Evolutionary conservation across 2,329 filamentous ascomycete genomes (phyloP).

Genomic region (Beauveria sp.): DNA sequence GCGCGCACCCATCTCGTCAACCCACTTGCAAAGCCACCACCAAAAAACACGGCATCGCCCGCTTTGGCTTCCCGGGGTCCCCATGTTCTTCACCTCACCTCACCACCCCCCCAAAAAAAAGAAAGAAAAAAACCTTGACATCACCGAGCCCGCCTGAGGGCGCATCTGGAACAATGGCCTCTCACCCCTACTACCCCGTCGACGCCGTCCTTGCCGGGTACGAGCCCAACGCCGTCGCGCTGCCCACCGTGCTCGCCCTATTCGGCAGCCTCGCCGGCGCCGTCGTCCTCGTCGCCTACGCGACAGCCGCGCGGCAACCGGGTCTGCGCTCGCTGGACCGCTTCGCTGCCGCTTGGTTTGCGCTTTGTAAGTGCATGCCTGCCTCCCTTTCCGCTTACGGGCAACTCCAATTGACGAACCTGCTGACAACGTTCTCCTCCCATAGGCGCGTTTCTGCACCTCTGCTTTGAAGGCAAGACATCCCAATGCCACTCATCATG

Average conservation of each 20-base stretch:
- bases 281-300: conserved; percentile 23
- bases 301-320: conserved; percentile 25
- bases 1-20: neutral
- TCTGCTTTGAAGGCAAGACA: conserved; percentile 66
- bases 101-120: no score
- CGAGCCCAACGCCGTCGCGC: conserved; percentile 29
- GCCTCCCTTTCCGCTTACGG: neutral
- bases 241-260: conserved; percentile 27
- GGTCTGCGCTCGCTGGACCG: conserved; percentile 25
- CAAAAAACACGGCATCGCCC: neutral
- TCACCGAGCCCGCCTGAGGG: no score
- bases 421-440: neutral
- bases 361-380: conserved; percentile 36
- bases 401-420: neutral
- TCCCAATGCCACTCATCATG: neutral
- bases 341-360: conserved; percentile 45
- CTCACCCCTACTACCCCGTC: conserved; percentile 39
- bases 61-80: no score
- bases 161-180: neutral
- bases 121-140: neutral
- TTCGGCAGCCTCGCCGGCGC: conserved; percentile 28
- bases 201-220: conserved; percentile 31
- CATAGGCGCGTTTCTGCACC: conserved; percentile 61
- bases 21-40: neutral
- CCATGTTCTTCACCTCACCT: neutral